phyloP scores from a whole-genome alignment of 306 rosid species.

The Inga oerstediana region DNA sequence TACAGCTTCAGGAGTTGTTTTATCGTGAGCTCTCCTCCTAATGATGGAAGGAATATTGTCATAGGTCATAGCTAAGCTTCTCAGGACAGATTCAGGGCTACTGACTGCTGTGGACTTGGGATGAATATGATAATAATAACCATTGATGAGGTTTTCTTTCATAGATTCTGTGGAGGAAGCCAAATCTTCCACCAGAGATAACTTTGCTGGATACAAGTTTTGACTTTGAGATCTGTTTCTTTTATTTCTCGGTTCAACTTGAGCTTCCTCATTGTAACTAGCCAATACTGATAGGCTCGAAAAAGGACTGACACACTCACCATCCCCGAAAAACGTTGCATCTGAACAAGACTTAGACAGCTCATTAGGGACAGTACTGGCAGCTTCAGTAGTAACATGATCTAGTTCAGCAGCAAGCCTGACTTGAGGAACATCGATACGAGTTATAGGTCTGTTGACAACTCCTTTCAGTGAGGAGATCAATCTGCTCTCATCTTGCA shows the following conservation, averaged over 20 bases:
- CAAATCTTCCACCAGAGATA: neutral
- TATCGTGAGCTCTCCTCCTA: conserved; percentile 49
- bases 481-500: neutral
- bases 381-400: neutral
- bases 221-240: neutral
- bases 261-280: conserved; percentile 17
- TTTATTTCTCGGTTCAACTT: conserved; percentile 15
- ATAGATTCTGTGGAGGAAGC: neutral
- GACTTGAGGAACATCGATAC: conserved; percentile 15
- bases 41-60: conserved; percentile 59
- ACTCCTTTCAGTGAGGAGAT: neutral
- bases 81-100: conserved; percentile 52
- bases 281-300: conserved; percentile 19
- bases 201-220: neutral
- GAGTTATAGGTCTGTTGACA: neutral
- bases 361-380: neutral
- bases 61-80: conserved; percentile 55
- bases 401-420: conserved; percentile 13
- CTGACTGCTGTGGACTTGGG: neutral
- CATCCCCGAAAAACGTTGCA: neutral
- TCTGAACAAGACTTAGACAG: conserved; percentile 24
- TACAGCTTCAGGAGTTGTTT: neutral
- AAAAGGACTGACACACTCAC: conserved; percentile 29
- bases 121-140: conserved; percentile 21
- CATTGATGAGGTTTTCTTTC: conserved; percentile 6